Evolutionary conservation across 495 filamentous ascomycete species (phyloP).

Genomic region (Gamarada debralockiae): DNA sequence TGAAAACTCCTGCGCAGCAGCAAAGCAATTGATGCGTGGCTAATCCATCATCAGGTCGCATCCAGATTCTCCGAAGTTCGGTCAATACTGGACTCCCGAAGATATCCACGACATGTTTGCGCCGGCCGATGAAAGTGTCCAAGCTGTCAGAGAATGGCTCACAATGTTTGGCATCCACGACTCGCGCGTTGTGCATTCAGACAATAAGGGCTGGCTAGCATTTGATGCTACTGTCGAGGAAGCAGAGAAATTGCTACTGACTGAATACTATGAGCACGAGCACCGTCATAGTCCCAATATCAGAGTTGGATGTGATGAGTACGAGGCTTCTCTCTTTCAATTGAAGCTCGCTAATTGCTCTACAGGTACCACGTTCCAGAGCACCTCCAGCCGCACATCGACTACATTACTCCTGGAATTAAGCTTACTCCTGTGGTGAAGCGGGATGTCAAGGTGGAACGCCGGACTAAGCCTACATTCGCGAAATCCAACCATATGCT

Average conservation of each 20-base stretch:
- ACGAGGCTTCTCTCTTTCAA: background rate
- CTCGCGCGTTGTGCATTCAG: slow-evolving; percentile 9
- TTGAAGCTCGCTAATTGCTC: background rate
- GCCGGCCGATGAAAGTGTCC: slow-evolving; percentile 7
- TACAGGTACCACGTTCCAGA: slow-evolving; percentile 17
- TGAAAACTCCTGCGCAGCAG: background rate
- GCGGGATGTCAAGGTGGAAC: slow-evolving; percentile 9
- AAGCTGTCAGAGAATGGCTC: slow-evolving; percentile 14
- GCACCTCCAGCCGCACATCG: slow-evolving; percentile 10
- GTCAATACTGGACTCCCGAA: slow-evolving; percentile 18
- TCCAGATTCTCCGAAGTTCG: slow-evolving; percentile 14
- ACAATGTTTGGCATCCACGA: slow-evolving; percentile 9
- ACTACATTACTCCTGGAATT: no score
- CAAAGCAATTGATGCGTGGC: background rate
- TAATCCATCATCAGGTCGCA: slow-evolving; percentile 10
- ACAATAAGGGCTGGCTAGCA: slow-evolving; percentile 17
- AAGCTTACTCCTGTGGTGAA: slow-evolving; percentile 8
- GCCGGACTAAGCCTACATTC: background rate
- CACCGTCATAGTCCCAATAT: slow-evolving; percentile 8
- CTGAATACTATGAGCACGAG: slow-evolving; percentile 18
- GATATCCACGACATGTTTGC: slow-evolving; percentile 11
- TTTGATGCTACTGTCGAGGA: slow-evolving; percentile 20
- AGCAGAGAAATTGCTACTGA: slow-evolving; percentile 9
- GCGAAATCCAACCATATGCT: slow-evolving; percentile 1
- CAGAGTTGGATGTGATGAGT: slow-evolving; percentile 16